phyloP scores from a whole-genome alignment of 805 yeast genomes.

The Zygosaccharomyces pseudorouxii region DNA sequence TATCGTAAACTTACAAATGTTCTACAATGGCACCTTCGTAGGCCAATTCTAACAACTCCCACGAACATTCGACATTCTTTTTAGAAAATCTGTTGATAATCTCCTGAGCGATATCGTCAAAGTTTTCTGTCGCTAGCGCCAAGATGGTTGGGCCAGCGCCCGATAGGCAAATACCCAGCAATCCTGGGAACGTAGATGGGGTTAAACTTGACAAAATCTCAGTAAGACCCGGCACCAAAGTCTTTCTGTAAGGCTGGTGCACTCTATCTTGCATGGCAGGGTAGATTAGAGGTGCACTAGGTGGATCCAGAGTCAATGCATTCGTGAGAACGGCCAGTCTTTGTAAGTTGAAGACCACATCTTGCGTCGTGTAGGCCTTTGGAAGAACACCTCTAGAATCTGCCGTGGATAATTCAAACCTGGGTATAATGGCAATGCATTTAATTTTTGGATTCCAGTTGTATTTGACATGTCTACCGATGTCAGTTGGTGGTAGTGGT shows the following conservation, averaged over 20 bases:
- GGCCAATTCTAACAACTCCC: slow-evolving; percentile 85
- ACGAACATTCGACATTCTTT: slow-evolving; percentile 64
- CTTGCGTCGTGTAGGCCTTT: slow-evolving; percentile 65
- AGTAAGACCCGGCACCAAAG: slow-evolving; percentile 83
- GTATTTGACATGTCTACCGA: slow-evolving; percentile 86
- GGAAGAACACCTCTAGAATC: slow-evolving; percentile 89
- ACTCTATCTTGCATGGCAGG: slow-evolving; percentile 95
- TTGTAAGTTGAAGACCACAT: slow-evolving; percentile 88
- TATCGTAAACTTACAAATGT: slow-evolving; percentile 6
- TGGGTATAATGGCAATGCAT: slow-evolving; percentile 88
- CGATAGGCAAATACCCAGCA: slow-evolving; percentile 88
- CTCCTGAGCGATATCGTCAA: slow-evolving; percentile 72
- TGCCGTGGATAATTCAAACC: slow-evolving; percentile 92
- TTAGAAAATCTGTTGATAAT: slow-evolving; percentile 65
- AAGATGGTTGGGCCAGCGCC: slow-evolving; percentile 98
- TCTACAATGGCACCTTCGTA: slow-evolving; percentile 74
- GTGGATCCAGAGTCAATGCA: slow-evolving; percentile 81
- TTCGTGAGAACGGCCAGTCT: slow-evolving; percentile 88
- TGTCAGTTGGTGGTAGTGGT: slow-evolving; percentile 75
- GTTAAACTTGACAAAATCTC: slow-evolving; percentile 76
- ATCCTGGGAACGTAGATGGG: slow-evolving; percentile 76
- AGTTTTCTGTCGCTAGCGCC: slow-evolving; percentile 87
- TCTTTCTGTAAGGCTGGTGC: slow-evolving; percentile 95
- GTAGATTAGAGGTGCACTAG: slow-evolving; percentile 76
- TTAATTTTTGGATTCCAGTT: slow-evolving; percentile 75